Percentiles rank a stretch among this genome's conserved stretches.
Conservation (phyloP, 2,329 filamentous ascomycete genomes). For the Fusarium citri region DNA sequence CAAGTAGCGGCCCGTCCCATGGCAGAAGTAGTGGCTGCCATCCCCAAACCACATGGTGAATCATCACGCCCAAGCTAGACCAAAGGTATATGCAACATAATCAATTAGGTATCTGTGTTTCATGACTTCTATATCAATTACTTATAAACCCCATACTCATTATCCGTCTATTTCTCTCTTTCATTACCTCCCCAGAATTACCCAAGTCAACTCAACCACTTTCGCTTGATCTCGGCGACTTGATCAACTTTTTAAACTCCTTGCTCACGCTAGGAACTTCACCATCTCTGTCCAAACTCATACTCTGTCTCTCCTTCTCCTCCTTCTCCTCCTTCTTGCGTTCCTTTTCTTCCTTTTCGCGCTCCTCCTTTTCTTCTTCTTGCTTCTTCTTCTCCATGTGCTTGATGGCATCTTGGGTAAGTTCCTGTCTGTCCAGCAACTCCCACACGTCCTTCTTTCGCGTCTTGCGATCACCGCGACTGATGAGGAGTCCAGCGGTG, state of each 20-base stretch:
- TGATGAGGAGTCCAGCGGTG: slow-evolving; percentile 79
- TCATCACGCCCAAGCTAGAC: not conserved
- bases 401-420: slow-evolving; percentile 71
- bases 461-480: slow-evolving; percentile 78
- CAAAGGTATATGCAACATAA: not conserved
- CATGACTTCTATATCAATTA: slow-evolving; percentile 23
- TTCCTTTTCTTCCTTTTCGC: not conserved
- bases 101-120: slow-evolving; percentile 6
- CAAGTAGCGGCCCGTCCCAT: no score
- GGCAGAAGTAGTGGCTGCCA: no score
- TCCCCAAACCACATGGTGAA: not conserved
- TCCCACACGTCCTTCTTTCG: slow-evolving; percentile 89
- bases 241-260: slow-evolving; percentile 31
- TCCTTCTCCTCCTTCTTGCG: not conserved
- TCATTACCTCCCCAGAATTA: slow-evolving; percentile 4
- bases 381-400: slow-evolving; percentile 59
- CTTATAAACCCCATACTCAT: slow-evolving; percentile 16
- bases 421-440: slow-evolving; percentile 78
- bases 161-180: slow-evolving; percentile 14
- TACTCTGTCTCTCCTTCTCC: not conserved
- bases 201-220: not conserved
- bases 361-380: slow-evolving; percentile 41
- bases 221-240: not conserved
- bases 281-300: slow-evolving; percentile 19
- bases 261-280: slow-evolving; percentile 28